Conservation (phyloP, 768 basidiomycete genomes). For the Sporobolomyces pararoseus region DNA sequence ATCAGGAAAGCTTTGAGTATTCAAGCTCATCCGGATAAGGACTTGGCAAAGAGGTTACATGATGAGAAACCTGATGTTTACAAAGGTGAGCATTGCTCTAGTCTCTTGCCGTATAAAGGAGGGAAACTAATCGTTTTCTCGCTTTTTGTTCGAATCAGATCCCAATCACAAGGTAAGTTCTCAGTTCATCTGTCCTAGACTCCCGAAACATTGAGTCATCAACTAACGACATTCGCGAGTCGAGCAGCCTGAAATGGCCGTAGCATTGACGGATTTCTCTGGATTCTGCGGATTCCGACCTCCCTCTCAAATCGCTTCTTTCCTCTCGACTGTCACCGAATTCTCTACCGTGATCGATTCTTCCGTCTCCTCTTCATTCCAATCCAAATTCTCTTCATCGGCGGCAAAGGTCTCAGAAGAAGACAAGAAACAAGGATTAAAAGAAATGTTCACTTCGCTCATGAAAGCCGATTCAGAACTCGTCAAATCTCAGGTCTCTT, state of each 20-base stretch:
- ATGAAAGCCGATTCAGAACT: constrained; percentile 67
- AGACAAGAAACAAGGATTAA: constrained; percentile 52
- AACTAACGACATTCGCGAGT: too few species aligned
- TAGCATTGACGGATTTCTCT: constrained; percentile 83
- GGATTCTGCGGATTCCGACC: constrained; percentile 93
- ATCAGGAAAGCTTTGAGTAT: constrained; percentile 86
- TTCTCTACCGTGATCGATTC: constrained; percentile 62
- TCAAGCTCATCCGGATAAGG: constrained; percentile 86
- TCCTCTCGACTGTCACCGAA: constrained; percentile 70
- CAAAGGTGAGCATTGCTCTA: constrained; percentile 63
- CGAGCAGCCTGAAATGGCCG: constrained; percentile 83
- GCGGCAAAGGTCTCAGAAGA: constrained; percentile 50
- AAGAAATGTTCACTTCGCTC: constrained; percentile 70
- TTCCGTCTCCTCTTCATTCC: constrained; percentile 54
- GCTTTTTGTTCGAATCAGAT: constrained; percentile 53
- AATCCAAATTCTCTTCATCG: constrained; percentile 58
- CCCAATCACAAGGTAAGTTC: constrained; percentile 74
- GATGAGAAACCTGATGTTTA: constrained; percentile 73
- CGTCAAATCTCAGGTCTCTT: constrained; percentile 59
- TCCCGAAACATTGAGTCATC: too few species aligned
- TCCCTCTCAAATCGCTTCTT: constrained; percentile 63
- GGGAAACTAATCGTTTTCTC: too few species aligned
- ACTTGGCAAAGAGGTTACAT: constrained; percentile 67
- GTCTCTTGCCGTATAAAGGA: too few species aligned
- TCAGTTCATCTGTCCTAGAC: too few species aligned